Percentiles rank a stretch among this genome's conserved stretches.
Evolutionary conservation across 2,329 filamentous ascomycete genomes (phyloP).

Genomic region (Aspergillus costaricaensis): DNA sequence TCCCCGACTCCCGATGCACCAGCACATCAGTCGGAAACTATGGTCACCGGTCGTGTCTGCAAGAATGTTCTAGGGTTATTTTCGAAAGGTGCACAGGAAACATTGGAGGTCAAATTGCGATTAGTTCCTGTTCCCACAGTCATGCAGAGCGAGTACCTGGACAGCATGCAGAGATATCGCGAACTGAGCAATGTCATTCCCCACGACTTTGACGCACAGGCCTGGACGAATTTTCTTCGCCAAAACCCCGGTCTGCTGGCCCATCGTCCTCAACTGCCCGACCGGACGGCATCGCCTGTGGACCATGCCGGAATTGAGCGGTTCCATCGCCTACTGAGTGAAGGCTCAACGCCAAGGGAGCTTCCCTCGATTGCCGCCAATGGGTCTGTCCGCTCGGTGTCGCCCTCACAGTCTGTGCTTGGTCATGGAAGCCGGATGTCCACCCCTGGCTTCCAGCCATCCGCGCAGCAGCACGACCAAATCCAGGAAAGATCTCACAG

Average conservation of each 20-base stretch:
- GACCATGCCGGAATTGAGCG: slow-evolving; percentile 47
- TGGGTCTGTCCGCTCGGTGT: slow-evolving; percentile 39
- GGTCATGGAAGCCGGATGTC: slow-evolving; percentile 39
- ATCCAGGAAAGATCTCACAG: slow-evolving; percentile 34
- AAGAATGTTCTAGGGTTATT: slow-evolving; percentile 84
- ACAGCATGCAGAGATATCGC: slow-evolving; percentile 62
- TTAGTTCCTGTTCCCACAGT: slow-evolving; percentile 74
- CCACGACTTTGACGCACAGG: slow-evolving; percentile 66
- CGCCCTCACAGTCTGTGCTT: slow-evolving; percentile 40
- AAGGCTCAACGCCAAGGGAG: slow-evolving; percentile 47
- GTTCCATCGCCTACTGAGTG: slow-evolving; percentile 48
- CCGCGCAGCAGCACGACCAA: slow-evolving; percentile 29
- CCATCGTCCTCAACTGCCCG: slow-evolving; percentile 27
- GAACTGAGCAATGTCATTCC: slow-evolving; percentile 60
- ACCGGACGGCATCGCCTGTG: slow-evolving; percentile 36
- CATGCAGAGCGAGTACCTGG: slow-evolving; percentile 61
- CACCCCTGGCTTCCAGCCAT: slow-evolving; percentile 36
- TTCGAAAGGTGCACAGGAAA: slow-evolving; percentile 76
- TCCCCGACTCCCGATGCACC: slow-evolving; percentile 58
- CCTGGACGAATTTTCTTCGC: slow-evolving; percentile 78
- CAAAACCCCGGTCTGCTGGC: slow-evolving; percentile 59
- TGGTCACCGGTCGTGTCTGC: slow-evolving; percentile 84
- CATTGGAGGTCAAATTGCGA: slow-evolving; percentile 87
- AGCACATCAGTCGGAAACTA: slow-evolving; percentile 63
- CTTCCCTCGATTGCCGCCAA: slow-evolving; percentile 32